Evolutionary conservation across 2,329 filamentous ascomycete genomes (phyloP).

Genomic region (Colletotrichum cordylinicola): DNA sequence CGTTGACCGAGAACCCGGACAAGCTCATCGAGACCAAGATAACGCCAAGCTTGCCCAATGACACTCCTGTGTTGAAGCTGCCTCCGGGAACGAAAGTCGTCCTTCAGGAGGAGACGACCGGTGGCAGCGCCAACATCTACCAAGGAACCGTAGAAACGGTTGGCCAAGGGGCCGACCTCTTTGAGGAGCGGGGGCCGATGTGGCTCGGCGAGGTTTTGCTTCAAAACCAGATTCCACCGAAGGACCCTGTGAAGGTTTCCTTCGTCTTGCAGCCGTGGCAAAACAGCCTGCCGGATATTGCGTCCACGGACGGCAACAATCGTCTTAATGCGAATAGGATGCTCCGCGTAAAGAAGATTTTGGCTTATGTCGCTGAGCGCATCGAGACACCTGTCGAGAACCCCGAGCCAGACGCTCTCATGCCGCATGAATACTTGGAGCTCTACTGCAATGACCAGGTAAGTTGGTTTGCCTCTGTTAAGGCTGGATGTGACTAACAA

Average conservation of each 20-base stretch:
- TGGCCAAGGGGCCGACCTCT: constrained; percentile 77
- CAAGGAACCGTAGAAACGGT: constrained; percentile 84
- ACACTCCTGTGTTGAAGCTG: constrained; percentile 78
- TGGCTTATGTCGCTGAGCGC: constrained; percentile 89
- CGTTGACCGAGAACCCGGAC: constrained; percentile 60
- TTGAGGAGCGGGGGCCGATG: constrained; percentile 86
- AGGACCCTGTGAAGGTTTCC: constrained; percentile 96
- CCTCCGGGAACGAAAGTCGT: constrained; percentile 72
- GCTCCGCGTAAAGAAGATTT: constrained; percentile 93
- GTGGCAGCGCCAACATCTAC: constrained; percentile 83
- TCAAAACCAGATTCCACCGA: constrained; percentile 79
- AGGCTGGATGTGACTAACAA: background rate
- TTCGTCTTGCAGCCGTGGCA: constrained; percentile 88
- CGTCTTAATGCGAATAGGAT: constrained; percentile 96
- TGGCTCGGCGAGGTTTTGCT: constrained; percentile 93
- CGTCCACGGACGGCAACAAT: constrained; percentile 80
- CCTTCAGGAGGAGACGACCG: constrained; percentile 72
- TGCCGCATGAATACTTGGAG: constrained; percentile 92
- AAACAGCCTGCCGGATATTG: constrained; percentile 75
- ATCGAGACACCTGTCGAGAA: constrained; percentile 76
- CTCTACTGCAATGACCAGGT: constrained; percentile 94
- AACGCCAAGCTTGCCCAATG: constrained; percentile 71
- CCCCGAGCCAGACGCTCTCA: constrained; percentile 64
- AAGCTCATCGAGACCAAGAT: constrained; percentile 66
- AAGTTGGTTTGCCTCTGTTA: constrained; percentile 36